These are phyloP conservation scores for Suhomyces bribrorum DNA, from an alignment of 1,139 yeast species.

Conservation along the genomic window DNA sequence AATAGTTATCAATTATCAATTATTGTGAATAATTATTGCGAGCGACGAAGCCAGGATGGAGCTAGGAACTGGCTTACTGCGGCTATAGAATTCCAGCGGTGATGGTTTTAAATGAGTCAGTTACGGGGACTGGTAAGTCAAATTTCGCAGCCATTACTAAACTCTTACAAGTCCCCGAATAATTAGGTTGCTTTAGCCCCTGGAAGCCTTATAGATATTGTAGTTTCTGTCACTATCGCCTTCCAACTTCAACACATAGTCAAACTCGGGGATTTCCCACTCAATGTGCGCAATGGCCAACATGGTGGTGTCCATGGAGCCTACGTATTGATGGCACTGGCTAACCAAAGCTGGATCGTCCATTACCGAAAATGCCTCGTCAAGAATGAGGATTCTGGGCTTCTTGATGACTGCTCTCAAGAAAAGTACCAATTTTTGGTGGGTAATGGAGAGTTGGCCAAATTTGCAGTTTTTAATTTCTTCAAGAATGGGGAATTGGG, in stretches of 20 bases:
- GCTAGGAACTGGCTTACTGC: too few species aligned
- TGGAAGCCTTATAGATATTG: constrained; percentile 14
- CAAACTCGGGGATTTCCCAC: constrained; percentile 43
- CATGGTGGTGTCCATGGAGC: constrained; percentile 63
- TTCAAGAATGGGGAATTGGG: constrained; percentile 30
- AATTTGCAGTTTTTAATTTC: constrained; percentile 42
- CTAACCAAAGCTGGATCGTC: constrained; percentile 60
- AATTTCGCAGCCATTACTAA: not conserved
- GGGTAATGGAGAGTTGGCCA: constrained; percentile 59
- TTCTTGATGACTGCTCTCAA: constrained; percentile 72
- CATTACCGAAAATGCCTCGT: constrained; percentile 94
- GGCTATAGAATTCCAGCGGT: too few species aligned
- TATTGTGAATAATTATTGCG: too few species aligned
- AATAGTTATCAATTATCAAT: too few species aligned
- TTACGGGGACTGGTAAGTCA: too few species aligned
- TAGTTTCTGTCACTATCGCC: constrained; percentile 37
- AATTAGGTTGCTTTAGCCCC: too few species aligned
- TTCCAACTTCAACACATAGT: constrained; percentile 34
- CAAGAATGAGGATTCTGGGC: constrained; percentile 78
- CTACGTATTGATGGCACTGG: constrained; percentile 65
- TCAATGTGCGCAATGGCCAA: constrained; percentile 78
- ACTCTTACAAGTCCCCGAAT: too few species aligned
- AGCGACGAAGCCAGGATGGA: too few species aligned
- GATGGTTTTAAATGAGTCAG: too few species aligned
- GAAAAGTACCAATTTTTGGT: constrained; percentile 78